A percentile compares a stretch with the other conserved stretches of the same genome.
phyloP scores from a whole-genome alignment of 192 early-diverging fungal genomes.

The Coemansia sp. region DNA sequence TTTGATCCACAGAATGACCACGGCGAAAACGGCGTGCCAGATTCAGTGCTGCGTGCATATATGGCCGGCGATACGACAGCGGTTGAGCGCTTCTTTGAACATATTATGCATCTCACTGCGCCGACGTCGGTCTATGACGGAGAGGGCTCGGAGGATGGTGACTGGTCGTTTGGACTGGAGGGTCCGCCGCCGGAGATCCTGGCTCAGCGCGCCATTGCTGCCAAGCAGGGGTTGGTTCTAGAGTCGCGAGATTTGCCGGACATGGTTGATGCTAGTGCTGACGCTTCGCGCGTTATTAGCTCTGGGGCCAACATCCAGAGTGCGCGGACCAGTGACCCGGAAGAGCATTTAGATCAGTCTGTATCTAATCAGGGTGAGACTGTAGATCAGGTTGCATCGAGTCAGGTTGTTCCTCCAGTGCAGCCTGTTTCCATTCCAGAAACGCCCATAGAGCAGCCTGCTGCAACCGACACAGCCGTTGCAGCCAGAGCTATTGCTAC shows the following conservation, averaged over 20 bases:
- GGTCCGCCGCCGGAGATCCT: constrained; percentile 41
- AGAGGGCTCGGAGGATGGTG: constrained; percentile 38
- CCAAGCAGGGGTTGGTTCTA: background rate
- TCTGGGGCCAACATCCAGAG: constrained; percentile 2
- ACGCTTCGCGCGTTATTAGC: constrained; percentile 17
- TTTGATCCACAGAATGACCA: constrained; percentile 39
- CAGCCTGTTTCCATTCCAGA: background rate
- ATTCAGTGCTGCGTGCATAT: constrained; percentile 48
- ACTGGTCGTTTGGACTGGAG: constrained; percentile 50
- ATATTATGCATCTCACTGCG: constrained; percentile 46
- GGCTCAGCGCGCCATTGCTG: constrained; percentile 12
- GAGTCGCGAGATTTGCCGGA: constrained; percentile 32
- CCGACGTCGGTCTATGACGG: constrained; percentile 45
- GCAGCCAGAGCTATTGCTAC: no score
- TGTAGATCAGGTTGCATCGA: background rate
- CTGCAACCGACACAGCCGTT: no score
- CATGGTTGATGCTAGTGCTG: constrained; percentile 41
- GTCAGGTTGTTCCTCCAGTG: background rate
- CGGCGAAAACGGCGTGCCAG: constrained; percentile 43
- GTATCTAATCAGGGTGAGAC: background rate
- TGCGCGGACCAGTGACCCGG: background rate
- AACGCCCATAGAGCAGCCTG: background rate
- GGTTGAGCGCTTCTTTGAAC: constrained; percentile 51
- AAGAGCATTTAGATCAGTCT: background rate
- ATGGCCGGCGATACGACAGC: constrained; percentile 45